Evolutionary conservation across 169 alveolate species (phyloP).

Genomic region (Cryptosporidium andersoni): DNA sequence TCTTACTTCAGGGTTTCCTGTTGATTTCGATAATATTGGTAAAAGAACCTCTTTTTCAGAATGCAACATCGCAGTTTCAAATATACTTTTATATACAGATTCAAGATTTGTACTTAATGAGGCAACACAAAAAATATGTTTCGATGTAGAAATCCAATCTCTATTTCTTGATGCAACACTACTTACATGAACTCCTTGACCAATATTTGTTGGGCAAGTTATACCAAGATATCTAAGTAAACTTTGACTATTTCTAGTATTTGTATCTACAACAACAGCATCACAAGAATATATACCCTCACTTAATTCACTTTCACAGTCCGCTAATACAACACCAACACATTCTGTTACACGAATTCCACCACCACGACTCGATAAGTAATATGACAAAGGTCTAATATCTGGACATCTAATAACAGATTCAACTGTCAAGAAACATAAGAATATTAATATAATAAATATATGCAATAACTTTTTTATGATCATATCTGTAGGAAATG

Average conservation of each 20-base stretch:
- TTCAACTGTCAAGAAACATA: constrained; percentile 1
- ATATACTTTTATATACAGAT: constrained; percentile 9
- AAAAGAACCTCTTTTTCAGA: not conserved
- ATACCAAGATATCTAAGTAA: constrained; percentile 15
- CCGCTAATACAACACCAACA: constrained; percentile 7
- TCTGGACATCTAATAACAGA: constrained; percentile 9
- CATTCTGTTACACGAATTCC: constrained; percentile 30
- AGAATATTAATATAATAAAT: not conserved
- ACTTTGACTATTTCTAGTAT: not conserved
- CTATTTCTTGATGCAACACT: not conserved
- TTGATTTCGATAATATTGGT: constrained; percentile 5
- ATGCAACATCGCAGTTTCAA: not conserved
- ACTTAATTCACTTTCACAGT: not conserved
- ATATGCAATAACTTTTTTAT: not conserved
- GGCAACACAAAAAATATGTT: constrained; percentile 41
- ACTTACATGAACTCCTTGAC: not conserved
- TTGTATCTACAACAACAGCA: constrained; percentile 51
- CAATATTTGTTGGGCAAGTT: constrained; percentile 15
- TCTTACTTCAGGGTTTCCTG: constrained; percentile 7
- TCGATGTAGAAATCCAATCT: not conserved
- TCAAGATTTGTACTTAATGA: not conserved
- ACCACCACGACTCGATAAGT: constrained; percentile 33
- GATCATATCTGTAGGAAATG: not conserved
- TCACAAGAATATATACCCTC: not conserved
- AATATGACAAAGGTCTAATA: not conserved